These are phyloP conservation scores for Globisporangium middletonii DNA, from an alignment of 352 stramenopile species.

Conservation along the genomic window DNA sequence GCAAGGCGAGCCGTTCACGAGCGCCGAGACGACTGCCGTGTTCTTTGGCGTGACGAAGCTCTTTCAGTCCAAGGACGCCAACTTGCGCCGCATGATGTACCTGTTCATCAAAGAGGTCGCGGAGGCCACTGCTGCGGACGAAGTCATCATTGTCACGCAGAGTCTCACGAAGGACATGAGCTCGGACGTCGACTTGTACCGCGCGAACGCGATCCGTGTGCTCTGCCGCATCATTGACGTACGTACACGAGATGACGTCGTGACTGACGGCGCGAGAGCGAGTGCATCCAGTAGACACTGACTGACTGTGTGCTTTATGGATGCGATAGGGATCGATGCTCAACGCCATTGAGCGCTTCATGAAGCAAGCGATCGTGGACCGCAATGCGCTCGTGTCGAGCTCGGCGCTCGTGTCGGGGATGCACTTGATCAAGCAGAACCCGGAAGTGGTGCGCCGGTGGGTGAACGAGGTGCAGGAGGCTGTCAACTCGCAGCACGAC, in stretches of 20 bases:
- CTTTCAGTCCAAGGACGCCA: slow-evolving; percentile 98
- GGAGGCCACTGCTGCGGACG: slow-evolving; percentile 85
- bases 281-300: no score
- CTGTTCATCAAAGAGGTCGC: slow-evolving; percentile 99
- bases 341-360: slow-evolving; percentile 93
- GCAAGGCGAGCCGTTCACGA: slow-evolving; percentile 96
- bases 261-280: background rate
- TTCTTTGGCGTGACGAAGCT: slow-evolving; percentile 99
- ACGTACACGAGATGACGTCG: slow-evolving; percentile 10
- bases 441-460: slow-evolving; percentile 91
- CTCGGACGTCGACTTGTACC: slow-evolving; percentile 95
- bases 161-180: slow-evolving; percentile 99
- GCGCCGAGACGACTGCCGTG: slow-evolving; percentile 94
- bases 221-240: slow-evolving; percentile 94
- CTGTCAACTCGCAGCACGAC: slow-evolving; percentile 92
- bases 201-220: slow-evolving; percentile 98
- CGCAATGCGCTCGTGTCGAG: slow-evolving; percentile 95
- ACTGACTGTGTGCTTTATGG: background rate
- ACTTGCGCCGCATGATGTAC: slow-evolving; percentile 98
- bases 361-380: slow-evolving; percentile 99
- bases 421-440: slow-evolving; percentile 93
- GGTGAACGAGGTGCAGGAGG: slow-evolving; percentile 98
- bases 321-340: slow-evolving; percentile 68
- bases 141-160: slow-evolving; percentile 99
- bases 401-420: slow-evolving; percentile 95